Evolutionary conservation across 257 asterid genomes (phyloP), one percentile per base, ranked within the genome.

Genomic region (Cinchona pubescens): DNA sequence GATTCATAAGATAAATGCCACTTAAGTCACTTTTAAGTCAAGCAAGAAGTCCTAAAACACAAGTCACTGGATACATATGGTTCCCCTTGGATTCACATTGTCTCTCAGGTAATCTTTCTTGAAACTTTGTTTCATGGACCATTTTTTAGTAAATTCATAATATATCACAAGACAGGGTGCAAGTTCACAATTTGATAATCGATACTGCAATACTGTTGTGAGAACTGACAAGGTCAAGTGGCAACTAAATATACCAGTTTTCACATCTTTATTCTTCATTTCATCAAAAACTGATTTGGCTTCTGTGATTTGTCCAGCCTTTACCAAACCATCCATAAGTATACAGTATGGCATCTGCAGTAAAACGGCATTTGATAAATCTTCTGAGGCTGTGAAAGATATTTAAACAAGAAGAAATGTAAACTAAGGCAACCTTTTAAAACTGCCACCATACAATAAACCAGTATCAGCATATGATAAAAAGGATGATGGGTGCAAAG

Each of bases 301-400:
- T 85, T 90, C 97, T n/a, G 72, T 73, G 62, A 90, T 79, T 55
- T 85, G 84, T 80, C 96, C 97, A 71, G 96, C 85, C 81, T 94
- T 94, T 56, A 87, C 96, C 55, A 92, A 90, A 75, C 97, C 98
- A 86, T 94, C 98, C 95, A 92, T 92, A 82, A 94, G 89, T 78
- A 90, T 79, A 84, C 97, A 94, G 79, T 89, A 94, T 53, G 97
- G 97, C 93, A 90, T 89, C 97, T 94, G 94, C 87, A 82, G 72
- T 46, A 40, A 77, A 76, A 59, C 72, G 58, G 76, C 59, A 74
- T 67, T 76, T 76, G 53, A 42, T 74, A 51, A 77, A 80, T 75
- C 71, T 61, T 35, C 21, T 64, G 61, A 83, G 11, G 30, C 61
- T 55, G 58, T 15, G 23, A 38, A 56, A 13, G 40, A 72, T 21